A percentile compares a stretch with the other conserved stretches of the same genome.
Conservation (phyloP, 2,329 filamentous ascomycete genomes). For the Aaosphaeria pasadenensis region DNA sequence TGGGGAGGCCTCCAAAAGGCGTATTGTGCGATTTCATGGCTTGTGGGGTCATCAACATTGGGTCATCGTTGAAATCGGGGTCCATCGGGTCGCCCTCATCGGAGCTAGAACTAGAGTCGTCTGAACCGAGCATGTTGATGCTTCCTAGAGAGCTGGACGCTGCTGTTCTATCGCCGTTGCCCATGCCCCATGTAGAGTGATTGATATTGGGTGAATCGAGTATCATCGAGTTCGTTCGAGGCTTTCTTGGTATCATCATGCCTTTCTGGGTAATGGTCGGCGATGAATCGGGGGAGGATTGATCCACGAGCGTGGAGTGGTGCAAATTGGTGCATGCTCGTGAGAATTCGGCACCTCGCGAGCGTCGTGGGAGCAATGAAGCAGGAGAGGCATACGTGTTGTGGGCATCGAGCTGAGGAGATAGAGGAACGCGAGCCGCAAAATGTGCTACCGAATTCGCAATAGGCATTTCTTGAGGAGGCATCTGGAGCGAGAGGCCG, state of each 20-base stretch:
- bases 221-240: constrained; percentile 36
- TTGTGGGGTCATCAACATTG: constrained; percentile 81
- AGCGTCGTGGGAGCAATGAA: constrained; percentile 83
- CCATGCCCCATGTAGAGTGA: constrained; percentile 65
- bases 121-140: constrained; percentile 73
- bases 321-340: constrained; percentile 90
- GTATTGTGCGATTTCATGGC: constrained; percentile 56
- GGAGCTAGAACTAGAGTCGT: constrained; percentile 70
- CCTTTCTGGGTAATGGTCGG: constrained; percentile 74
- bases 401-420: constrained; percentile 80
- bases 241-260: constrained; percentile 55
- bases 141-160: constrained; percentile 77
- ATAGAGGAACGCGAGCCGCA: constrained; percentile 65
- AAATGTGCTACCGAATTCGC: constrained; percentile 47
- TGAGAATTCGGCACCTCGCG: constrained; percentile 88
- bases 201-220: constrained; percentile 64
- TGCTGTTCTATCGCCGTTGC: constrained; percentile 44
- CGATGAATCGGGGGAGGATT: constrained; percentile 84
- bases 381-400: constrained; percentile 84
- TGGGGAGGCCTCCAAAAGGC: constrained; percentile 35
- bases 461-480: constrained; percentile 49
- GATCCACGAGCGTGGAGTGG: constrained; percentile 88
- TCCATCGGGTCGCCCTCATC: constrained; percentile 53
- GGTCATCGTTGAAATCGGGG: constrained; percentile 56
- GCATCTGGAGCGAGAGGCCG: constrained; percentile 69